Percentiles rank a stretch among this genome's conserved stretches.
Conservation (phyloP, 169 alveolate species). For the Plasmodium malariae region DNA sequence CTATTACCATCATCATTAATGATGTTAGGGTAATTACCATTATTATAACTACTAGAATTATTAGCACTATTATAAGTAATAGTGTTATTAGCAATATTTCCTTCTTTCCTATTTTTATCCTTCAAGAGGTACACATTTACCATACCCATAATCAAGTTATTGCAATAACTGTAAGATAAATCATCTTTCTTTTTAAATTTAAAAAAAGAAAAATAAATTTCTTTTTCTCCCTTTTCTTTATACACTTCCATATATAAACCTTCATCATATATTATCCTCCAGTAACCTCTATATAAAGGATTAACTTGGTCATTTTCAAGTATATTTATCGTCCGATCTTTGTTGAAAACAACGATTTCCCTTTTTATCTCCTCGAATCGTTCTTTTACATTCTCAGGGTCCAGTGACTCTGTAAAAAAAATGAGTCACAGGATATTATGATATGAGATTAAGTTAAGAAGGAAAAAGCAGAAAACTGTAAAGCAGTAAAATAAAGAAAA, state of each 20-base stretch:
- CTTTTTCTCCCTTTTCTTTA: conserved; percentile 24
- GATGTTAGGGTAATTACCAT: too few relatives aligned
- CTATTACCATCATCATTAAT: too few relatives aligned
- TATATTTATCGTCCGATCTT: conserved; percentile 47
- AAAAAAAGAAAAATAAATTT: conserved; percentile 65
- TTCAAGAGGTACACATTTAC: conserved; percentile 27
- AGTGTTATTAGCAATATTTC: neutral
- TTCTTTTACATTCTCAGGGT: conserved; percentile 37
- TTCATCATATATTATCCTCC: conserved; percentile 74
- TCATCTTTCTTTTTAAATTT: conserved; percentile 23
- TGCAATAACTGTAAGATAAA: conserved; percentile 61
- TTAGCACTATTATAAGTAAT: neutral
- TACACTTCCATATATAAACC: conserved; percentile 63
- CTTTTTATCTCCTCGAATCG: conserved; percentile 36
- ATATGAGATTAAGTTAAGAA: neutral
- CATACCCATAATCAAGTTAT: conserved; percentile 50
- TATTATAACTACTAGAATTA: neutral
- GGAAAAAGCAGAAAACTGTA: neutral
- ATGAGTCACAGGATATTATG: neutral
- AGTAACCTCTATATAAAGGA: conserved; percentile 43
- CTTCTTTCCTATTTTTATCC: neutral
- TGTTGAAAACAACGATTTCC: conserved; percentile 29
- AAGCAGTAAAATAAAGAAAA: neutral
- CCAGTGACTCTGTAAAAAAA: conserved; percentile 16
- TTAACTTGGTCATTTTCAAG: conserved; percentile 18